Base-by-base conservation (phyloP, 768 basidiomycete species). In the Dictyophora rubrovolvata region DNA sequence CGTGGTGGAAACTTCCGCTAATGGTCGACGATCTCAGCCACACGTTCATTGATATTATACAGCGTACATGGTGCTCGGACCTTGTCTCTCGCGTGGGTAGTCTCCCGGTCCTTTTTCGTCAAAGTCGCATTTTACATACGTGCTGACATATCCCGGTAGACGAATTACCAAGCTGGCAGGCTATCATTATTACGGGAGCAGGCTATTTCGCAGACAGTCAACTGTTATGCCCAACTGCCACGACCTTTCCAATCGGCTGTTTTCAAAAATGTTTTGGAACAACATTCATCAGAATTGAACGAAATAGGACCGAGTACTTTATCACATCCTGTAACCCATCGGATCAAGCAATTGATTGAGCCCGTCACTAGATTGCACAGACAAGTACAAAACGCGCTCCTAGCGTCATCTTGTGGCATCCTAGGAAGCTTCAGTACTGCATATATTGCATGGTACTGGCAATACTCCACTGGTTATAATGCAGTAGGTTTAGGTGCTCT, bases 131-230 rank as follows among this genome's bases (percentile, higher is more conserved):
- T 42, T n/a, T 14, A 42, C 9, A 56, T 36, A 1, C 35, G n/a
- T 18, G 22, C 11, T 42, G 33, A 55, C 36, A 28, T 18, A 22
- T 46, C 16, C 46, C 2, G 49, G n/a, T 57, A 89, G 87, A 74
- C 89, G 37, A 75, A 84, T 42, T 75, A 83, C 53, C 80, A 87
- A 56, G 78, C 84, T 1, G 87, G 88, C 14, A 74, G 77, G 22
- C 73, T 90, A 11, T 69, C 77, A 11, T 69, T 65, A 9, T 65
- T 77, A 12, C 85, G 85, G 68, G 63, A 71, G 14, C 64, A 72
- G 1, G 66, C 82, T 20, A 72, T 77, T 47, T 51, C 2, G 62
- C 65, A 48, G 72, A 75, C 14, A 75, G 77, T 12, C 74, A 75
- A 34, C 49, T 60, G 2, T 71, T 83, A 17, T 65, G 79, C 18